phyloP scores from a whole-genome alignment of 2,329 filamentous ascomycete species.

The Colletotrichum sp. region DNA sequence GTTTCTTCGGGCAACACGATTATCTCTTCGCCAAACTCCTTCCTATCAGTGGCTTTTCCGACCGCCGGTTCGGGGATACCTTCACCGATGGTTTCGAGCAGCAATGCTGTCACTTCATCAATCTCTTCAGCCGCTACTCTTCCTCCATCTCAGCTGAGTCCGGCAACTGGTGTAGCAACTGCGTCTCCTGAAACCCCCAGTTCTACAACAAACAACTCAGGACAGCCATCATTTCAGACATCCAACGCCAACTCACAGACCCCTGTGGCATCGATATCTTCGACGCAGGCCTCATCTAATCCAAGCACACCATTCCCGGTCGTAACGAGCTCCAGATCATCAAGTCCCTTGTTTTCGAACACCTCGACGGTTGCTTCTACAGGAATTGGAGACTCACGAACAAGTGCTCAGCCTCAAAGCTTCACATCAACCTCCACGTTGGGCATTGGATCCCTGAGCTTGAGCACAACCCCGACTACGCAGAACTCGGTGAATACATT shows the following conservation, averaged over 20 bases:
- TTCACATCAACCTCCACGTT: not conserved
- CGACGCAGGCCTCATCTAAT: not conserved
- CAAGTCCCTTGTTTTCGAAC: not conserved
- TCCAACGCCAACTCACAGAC: not conserved
- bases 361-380: not conserved
- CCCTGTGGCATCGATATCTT: not conserved
- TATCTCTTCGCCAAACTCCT: too few species aligned
- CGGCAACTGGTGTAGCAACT: not conserved
- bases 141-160: not conserved
- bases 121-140: not conserved
- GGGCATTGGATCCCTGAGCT: not conserved
- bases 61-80: not conserved
- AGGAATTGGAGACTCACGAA: not conserved
- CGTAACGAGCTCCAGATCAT: not conserved
- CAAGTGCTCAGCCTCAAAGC: not conserved
- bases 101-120: not conserved
- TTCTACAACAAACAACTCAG: not conserved
- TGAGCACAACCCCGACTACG: not conserved
- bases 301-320: not conserved
- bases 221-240: not conserved
- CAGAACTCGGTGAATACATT: not conserved
- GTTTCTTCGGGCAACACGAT: too few species aligned
- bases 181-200: too few species aligned
- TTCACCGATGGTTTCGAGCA: not conserved
- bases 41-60: not conserved